phyloP scores from a whole-genome alignment of 441 rosid genomes.

The Adansonia madagascariensis region DNA sequence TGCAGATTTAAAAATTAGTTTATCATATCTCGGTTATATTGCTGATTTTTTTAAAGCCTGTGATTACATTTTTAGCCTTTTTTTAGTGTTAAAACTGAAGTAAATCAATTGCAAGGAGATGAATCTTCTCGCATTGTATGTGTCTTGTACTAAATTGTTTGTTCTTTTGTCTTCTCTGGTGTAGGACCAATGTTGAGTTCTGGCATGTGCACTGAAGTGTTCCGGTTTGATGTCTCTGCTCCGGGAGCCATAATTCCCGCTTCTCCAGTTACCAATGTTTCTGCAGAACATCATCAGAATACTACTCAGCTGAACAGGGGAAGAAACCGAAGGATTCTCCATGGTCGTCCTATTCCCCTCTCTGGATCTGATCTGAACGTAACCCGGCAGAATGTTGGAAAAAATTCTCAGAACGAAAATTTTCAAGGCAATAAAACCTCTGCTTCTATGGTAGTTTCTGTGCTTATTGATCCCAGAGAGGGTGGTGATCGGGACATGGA shows the following conservation, averaged over 20 bases:
- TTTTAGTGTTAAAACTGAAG: not conserved
- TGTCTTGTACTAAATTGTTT: not conserved
- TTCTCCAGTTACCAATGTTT: constrained; percentile 58
- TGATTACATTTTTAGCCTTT: not conserved
- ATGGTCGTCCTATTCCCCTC: constrained; percentile 57
- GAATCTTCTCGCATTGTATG: not conserved
- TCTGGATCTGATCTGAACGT: constrained; percentile 55
- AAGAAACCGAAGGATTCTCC: constrained; percentile 74
- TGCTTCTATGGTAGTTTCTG: constrained; percentile 87
- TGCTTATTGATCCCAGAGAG: constrained; percentile 94
- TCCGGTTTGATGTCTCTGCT: constrained; percentile 78
- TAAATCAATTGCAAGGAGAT: not conserved
- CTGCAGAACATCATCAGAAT: constrained; percentile 52
- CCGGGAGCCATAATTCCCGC: constrained; percentile 77
- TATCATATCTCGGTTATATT: too few species aligned
- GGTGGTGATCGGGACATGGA: constrained; percentile 69
- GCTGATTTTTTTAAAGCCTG: too few species aligned
- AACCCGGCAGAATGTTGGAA: constrained; percentile 45
- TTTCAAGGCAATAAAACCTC: constrained; percentile 62
- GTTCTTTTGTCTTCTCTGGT: constrained; percentile 9
- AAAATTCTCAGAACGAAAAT: constrained; percentile 45
- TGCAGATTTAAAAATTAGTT: too few species aligned
- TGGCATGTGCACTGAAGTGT: constrained; percentile 94
- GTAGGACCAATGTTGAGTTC: constrained; percentile 91
- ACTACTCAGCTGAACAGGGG: constrained; percentile 43